phyloP scores from a whole-genome alignment of 371 early-diverging fungal genomes.

The Mucor saturninus region DNA sequence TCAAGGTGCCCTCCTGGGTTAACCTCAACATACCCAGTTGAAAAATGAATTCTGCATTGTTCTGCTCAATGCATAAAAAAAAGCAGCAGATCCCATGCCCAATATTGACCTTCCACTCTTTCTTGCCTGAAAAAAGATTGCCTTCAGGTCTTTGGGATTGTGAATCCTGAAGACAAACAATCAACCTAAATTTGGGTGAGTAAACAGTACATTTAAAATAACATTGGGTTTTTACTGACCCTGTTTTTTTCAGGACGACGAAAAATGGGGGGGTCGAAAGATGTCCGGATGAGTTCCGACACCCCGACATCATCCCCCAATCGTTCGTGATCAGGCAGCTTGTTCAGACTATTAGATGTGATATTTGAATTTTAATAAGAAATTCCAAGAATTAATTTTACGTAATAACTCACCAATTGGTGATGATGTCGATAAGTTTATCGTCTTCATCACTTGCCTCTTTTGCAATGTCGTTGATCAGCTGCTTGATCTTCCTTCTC shows the following conservation, averaged over 20 bases:
- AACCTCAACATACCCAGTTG: constrained; percentile 25
- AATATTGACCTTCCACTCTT: no score
- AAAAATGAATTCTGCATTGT: constrained; percentile 15
- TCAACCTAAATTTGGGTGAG: no score
- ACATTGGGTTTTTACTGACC: no score
- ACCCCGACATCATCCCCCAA: constrained; percentile 20
- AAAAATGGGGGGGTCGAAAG: constrained; percentile 21
- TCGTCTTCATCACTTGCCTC: constrained; percentile 15
- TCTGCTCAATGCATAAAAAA: no score
- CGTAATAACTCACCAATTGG: constrained; percentile 25
- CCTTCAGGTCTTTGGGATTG: no score
- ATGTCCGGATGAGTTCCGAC: constrained; percentile 22
- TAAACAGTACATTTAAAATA: no score
- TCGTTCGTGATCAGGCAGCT: constrained; percentile 18
- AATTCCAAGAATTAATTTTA: constrained; percentile 19
- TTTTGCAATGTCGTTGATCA: constrained; percentile 8
- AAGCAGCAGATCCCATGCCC: no score
- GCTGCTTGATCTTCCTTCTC: constrained; percentile 7
- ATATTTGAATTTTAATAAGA: constrained; percentile 18
- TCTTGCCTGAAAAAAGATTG: no score
- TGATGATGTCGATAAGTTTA: background rate
- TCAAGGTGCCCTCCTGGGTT: constrained; percentile 10
- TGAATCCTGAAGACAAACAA: no score
- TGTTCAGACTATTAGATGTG: constrained; percentile 23
- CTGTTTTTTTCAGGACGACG: constrained; percentile 18